A percentile compares a stretch with the other conserved stretches of the same genome.
Conservation (phyloP, 495 filamentous ascomycete species). For the Penicilliopsis zonata region DNA sequence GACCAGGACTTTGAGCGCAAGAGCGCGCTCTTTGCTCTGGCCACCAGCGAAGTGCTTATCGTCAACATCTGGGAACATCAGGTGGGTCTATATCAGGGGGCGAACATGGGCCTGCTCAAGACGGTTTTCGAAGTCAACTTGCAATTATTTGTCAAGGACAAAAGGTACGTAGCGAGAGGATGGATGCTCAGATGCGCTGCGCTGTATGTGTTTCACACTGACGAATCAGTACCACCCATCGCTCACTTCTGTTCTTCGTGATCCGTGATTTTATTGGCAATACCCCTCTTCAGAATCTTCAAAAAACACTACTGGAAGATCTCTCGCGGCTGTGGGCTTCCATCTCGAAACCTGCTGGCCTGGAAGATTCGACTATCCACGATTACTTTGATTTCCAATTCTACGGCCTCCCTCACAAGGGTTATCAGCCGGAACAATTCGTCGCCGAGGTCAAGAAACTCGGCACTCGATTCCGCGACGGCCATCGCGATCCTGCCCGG, state of each 20-base stretch:
- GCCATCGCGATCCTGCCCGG: conserved; percentile 52
- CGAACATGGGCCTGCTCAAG: conserved; percentile 96
- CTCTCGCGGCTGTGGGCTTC: conserved; percentile 83
- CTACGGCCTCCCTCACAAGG: conserved; percentile 89
- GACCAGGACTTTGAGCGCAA: conserved; percentile 99
- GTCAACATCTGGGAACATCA: conserved; percentile 99
- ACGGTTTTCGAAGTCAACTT: conserved; percentile 98
- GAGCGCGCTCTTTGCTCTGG: conserved; percentile 90
- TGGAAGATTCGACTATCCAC: conserved; percentile 80
- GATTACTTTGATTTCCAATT: conserved; percentile 99
- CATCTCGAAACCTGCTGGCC: conserved; percentile 76
- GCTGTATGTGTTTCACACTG: conserved; percentile 12
- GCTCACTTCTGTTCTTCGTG: conserved; percentile 94
- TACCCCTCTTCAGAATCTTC: conserved; percentile 78
- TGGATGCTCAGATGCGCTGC: not conserved
- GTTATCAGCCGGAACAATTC: conserved; percentile 91
- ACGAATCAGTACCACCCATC: conserved; percentile 59
- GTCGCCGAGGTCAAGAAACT: conserved; percentile 67
- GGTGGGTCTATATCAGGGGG: conserved; percentile 93
- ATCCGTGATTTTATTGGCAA: conserved; percentile 91
- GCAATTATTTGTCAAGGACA: conserved; percentile 90
- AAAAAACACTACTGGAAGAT: conserved; percentile 82
- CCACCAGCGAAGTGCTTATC: conserved; percentile 95
- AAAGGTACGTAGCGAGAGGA: conserved; percentile 51
- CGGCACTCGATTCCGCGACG: conserved; percentile 68